These are phyloP conservation scores for Nakaseomyces uthaithaninus DNA, from an alignment of 1,139 yeast species.

Conservation along the genomic window DNA sequence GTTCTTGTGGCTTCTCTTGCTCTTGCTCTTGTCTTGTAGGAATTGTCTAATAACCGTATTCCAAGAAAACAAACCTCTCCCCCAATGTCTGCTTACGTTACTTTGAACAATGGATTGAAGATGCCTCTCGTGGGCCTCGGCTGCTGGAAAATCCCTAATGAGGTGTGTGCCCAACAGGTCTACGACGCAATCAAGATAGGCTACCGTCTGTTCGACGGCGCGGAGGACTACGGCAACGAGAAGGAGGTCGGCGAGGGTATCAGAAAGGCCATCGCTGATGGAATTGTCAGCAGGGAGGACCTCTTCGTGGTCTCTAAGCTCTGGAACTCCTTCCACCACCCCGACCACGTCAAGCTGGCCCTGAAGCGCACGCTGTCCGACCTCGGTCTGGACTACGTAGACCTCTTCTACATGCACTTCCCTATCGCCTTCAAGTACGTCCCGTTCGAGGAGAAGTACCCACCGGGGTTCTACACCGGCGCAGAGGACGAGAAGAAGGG, in stretches of 20 bases:
- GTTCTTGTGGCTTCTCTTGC: too few species aligned
- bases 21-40: too few species aligned
- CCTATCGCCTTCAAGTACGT: slow-evolving; percentile 69
- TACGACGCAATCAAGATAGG: slow-evolving; percentile 64
- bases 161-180: slow-evolving; percentile 49
- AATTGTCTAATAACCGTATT: too few species aligned
- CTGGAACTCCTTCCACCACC: slow-evolving; percentile 72
- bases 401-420: slow-evolving; percentile 71
- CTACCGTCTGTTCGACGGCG: slow-evolving; percentile 70
- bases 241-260: slow-evolving; percentile 66
- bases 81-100: slow-evolving; percentile 31
- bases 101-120: slow-evolving; percentile 49
- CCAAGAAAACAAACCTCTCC: too few species aligned
- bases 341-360: slow-evolving; percentile 43
- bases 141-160: slow-evolving; percentile 57
- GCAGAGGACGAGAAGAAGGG: slow-evolving; percentile 40
- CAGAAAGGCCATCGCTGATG: slow-evolving; percentile 55
- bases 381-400: slow-evolving; percentile 60
- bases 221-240: slow-evolving; percentile 72
- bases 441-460: slow-evolving; percentile 67
- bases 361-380: slow-evolving; percentile 56
- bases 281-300: slow-evolving; percentile 63
- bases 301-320: slow-evolving; percentile 68
- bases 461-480: slow-evolving; percentile 63
- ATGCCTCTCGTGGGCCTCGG: slow-evolving; percentile 64